Evolutionary conservation across 306 rosid species (phyloP).

Genomic region (Vicia sativa): DNA sequence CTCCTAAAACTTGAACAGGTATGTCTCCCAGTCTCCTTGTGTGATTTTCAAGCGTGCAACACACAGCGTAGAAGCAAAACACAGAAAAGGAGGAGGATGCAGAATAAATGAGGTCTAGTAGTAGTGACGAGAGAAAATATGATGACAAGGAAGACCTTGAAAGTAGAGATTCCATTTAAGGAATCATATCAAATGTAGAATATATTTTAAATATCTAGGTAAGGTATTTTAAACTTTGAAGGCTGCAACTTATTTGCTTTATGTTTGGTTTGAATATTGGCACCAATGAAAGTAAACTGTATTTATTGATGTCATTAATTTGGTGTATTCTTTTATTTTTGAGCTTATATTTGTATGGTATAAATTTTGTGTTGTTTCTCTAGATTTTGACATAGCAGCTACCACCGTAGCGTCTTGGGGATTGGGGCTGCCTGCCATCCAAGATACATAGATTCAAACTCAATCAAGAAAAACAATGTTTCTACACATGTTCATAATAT

Average conservation of each 20-base stretch:
- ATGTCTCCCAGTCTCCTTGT: not conserved
- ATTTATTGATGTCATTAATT: not conserved
- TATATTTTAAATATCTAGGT: not conserved
- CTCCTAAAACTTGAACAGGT: not conserved
- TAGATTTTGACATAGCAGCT: not conserved
- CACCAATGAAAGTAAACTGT: not conserved
- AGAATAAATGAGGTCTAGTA: not conserved
- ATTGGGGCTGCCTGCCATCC: not conserved
- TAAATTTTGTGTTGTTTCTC: not conserved
- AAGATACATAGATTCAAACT: not conserved
- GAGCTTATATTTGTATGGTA: not conserved
- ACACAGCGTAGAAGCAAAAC: not conserved
- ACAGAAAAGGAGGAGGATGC: not conserved
- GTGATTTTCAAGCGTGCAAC: not conserved
- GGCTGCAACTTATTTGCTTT: not conserved
- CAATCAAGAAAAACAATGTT: conserved; percentile 1
- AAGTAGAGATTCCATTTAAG: not conserved
- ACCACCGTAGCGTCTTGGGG: not conserved
- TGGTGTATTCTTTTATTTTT: conserved; percentile 1
- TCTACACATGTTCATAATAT: conserved; percentile 16
- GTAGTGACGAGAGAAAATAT: not conserved
- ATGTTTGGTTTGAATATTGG: not conserved
- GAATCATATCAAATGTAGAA: not conserved
- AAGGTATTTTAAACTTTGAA: not conserved
- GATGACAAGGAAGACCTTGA: not conserved